Evolutionary conservation across 345 rosid species (phyloP).

Genomic region (Eutrema heterophyllum): DNA sequence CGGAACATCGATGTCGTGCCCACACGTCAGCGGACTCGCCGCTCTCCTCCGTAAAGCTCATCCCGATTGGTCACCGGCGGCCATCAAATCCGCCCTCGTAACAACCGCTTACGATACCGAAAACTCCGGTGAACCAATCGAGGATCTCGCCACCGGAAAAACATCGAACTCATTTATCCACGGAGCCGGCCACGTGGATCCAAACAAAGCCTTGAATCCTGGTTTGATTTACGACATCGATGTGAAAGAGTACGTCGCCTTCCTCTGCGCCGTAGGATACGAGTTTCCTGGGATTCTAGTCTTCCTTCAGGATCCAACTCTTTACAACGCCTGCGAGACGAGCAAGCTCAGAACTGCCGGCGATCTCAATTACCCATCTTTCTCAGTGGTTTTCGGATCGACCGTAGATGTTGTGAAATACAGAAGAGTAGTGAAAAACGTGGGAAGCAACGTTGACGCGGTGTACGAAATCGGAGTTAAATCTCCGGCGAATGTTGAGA

Average conservation of each 20-base stretch:
- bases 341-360: constrained; percentile 43
- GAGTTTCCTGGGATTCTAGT: constrained; percentile 46
- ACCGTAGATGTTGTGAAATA: constrained; percentile 37
- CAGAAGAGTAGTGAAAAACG: constrained; percentile 63
- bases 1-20: constrained; percentile 92
- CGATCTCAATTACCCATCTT: constrained; percentile 69
- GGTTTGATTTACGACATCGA: constrained; percentile 77
- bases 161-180: constrained; percentile 59
- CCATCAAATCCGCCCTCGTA: constrained; percentile 63
- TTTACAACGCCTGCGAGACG: constrained; percentile 33
- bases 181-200: constrained; percentile 92
- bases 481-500: constrained; percentile 51
- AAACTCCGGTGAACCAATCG: constrained; percentile 53
- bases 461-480: constrained; percentile 56
- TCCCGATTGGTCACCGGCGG: constrained; percentile 71
- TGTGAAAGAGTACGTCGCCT: constrained; percentile 42
- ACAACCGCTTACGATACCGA: constrained; percentile 72
- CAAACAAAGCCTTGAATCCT: constrained; percentile 67
- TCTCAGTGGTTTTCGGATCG: constrained; percentile 51
- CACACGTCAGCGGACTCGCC: constrained; percentile 78
- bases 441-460: constrained; percentile 49
- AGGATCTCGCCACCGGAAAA: constrained; percentile 69
- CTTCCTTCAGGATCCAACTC: constrained; percentile 44
- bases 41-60: constrained; percentile 65
- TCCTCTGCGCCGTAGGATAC: constrained; percentile 87